A percentile compares a stretch with the other conserved stretches of the same genome.
Conservation (phyloP, 352 stramenopile genomes). For the Phytophthora macrochlamydospora region DNA sequence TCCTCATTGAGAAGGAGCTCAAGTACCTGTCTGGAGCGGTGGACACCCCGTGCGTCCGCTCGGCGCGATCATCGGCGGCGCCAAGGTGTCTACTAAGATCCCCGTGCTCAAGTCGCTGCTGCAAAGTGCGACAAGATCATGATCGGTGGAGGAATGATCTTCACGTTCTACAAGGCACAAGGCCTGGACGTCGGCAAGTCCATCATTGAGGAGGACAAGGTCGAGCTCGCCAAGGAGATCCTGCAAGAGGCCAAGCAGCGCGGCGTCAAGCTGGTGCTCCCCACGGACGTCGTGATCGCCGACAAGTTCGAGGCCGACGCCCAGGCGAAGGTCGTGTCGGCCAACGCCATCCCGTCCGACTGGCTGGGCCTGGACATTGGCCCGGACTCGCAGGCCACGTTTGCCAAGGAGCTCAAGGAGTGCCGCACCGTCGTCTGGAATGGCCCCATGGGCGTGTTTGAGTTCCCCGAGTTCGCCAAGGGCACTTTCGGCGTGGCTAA, state of each 20-base stretch:
- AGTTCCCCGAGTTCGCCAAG: conserved; percentile 96
- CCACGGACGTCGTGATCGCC: conserved; percentile 95
- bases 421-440: conserved; percentile 95
- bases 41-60: conserved; percentile 90
- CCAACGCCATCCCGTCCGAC: conserved; percentile 92
- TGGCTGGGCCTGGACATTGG: conserved; percentile 96
- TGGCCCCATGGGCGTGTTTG: conserved; percentile 98
- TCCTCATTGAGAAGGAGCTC: conserved; percentile 98
- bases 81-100: conserved; percentile 97
- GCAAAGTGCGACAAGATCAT: conserved; percentile 96
- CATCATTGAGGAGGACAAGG: conserved; percentile 94
- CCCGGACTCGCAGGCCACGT: conserved; percentile 55
- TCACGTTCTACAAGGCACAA: conserved; percentile 97
- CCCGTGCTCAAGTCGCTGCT: conserved; percentile 96
- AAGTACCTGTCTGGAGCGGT: conserved; percentile 94
- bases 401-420: conserved; percentile 86
- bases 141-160: conserved; percentile 97
- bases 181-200: conserved; percentile 94
- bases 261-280: conserved; percentile 90
- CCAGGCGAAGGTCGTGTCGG: conserved; percentile 54
- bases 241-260: conserved; percentile 88
- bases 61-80: conserved; percentile 95
- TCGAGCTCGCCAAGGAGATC: conserved; percentile 94
- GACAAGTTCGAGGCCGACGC: conserved; percentile 85
- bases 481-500: conserved; percentile 94